Evolutionary conservation across 164 flowering plant species (phyloP).

Genomic region (Hamamelis virginiana): DNA sequence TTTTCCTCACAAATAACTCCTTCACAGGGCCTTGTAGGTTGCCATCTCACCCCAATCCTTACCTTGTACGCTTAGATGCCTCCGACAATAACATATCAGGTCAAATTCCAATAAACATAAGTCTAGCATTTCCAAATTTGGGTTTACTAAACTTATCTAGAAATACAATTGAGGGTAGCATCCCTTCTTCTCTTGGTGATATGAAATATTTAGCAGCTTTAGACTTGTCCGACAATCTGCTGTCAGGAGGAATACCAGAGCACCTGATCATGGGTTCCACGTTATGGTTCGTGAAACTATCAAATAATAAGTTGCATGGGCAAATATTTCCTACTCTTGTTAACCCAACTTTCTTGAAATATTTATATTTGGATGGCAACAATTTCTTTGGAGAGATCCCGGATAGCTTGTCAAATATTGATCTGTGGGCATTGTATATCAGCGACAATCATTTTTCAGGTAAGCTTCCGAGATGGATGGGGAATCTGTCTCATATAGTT

Average conservation of each 20-base stretch:
- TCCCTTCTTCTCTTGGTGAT: conserved; percentile 8
- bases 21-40: neutral
- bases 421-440: neutral
- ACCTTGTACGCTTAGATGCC: neutral
- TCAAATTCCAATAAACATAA: conserved; percentile 4
- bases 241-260: conserved; percentile 7
- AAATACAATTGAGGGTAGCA: conserved; percentile 4
- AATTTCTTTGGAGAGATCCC: neutral
- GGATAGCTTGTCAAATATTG: neutral
- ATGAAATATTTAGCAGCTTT: neutral
- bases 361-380: neutral
- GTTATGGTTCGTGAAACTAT: neutral
- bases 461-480: conserved; percentile 5
- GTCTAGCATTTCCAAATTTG: neutral
- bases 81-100: conserved; percentile 5
- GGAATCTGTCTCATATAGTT: neutral
- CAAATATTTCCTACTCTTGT: conserved; percentile 1
- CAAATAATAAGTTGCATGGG: conserved; percentile 10
- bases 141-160: neutral
- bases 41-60: neutral
- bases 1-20: conserved; percentile 4
- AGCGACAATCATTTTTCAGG: neutral
- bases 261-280: neutral
- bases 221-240: conserved; percentile 6
- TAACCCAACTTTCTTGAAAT: neutral